Base-by-base conservation (phyloP, 2,329 filamentous ascomycete genomes). In the Fusarium graminum region DNA sequence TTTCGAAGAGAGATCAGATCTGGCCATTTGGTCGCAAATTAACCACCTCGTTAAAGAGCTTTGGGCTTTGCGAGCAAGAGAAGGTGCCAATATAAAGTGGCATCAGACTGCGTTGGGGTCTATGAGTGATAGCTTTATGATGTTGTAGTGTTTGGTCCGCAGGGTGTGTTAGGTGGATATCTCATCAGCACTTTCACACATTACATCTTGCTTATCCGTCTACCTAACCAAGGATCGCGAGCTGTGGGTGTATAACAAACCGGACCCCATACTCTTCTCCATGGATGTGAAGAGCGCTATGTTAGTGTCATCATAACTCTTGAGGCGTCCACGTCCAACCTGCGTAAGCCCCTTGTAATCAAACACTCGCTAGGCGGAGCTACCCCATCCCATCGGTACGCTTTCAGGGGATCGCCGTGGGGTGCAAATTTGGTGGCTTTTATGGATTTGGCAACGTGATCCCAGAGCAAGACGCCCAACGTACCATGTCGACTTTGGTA, bases 81-180 rank as follows among this genome's bases (percentile, higher is more conserved):
- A 68, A 6, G 66, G 63, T 0, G 43, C 39, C 5, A 60, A 70
- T 13, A 30, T 72, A 12, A 72, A 71, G 11, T 72, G 70, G 70
- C 52, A 72, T 34, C 60, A 68, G 11, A 71, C 66, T 1, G 49
- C 60, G 2, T 25, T 71, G 7, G 58, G 66, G 2, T 70, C 68
- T 3, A 64, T 66, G 29, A 64, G 56, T 32, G 70, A 72, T 39
- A 70, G 66, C 38, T 68, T 72, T 46, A 72, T 72, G 70, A 26
- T 72, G 22, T 28, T 72, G 22, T 43, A 26, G 52, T 12, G 3
- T 16, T 11, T 8, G 16, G 10, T 26, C 7, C 26, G 16, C 4
- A 29, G 41, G 26, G 29, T 34, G 32, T 39, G 22, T 49, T 36
- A 30, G 22, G 19, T 22, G 25, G 17, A 42, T 50, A 22, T 22